phyloP scores from a whole-genome alignment of 805 yeast genomes.

The Candida maris region DNA sequence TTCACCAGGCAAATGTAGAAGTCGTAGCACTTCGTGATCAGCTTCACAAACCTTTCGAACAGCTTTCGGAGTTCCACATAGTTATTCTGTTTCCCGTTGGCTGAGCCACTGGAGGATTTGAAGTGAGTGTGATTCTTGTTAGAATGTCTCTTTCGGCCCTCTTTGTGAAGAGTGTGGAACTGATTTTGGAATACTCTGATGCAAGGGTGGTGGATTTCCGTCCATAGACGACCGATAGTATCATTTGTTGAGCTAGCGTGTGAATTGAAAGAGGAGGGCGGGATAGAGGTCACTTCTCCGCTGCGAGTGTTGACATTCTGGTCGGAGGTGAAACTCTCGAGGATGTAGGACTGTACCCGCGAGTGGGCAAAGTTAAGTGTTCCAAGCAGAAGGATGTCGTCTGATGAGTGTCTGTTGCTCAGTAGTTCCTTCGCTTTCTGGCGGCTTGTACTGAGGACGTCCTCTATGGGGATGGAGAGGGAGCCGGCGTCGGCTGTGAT shows the following conservation, averaged over 20 bases:
- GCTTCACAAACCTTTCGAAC: constrained; percentile 48
- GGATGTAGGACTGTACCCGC: constrained; percentile 41
- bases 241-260: constrained; percentile 18
- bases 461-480: constrained; percentile 15
- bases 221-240: constrained; percentile 54
- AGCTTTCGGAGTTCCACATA: constrained; percentile 56
- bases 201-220: constrained; percentile 60
- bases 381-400: constrained; percentile 44
- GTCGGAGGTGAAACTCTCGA: constrained; percentile 29
- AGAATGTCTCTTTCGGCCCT: constrained; percentile 16
- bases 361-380: constrained; percentile 46
- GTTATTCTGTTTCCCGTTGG: constrained; percentile 1
- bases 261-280: constrained; percentile 2
- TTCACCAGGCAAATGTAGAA: constrained; percentile 46
- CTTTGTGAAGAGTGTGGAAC: constrained; percentile 22
- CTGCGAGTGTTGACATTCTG: not conserved
- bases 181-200: constrained; percentile 52
- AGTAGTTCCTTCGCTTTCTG: constrained; percentile 30
- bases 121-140: constrained; percentile 7
- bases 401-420: constrained; percentile 32
- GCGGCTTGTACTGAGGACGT: constrained; percentile 21
- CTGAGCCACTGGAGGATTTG: constrained; percentile 1
- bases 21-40: constrained; percentile 41
- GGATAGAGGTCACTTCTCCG: no score
- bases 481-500: not conserved